Base-by-base conservation (phyloP, 2,329 filamentous ascomycete genomes). In the Penicillium polonicum region DNA sequence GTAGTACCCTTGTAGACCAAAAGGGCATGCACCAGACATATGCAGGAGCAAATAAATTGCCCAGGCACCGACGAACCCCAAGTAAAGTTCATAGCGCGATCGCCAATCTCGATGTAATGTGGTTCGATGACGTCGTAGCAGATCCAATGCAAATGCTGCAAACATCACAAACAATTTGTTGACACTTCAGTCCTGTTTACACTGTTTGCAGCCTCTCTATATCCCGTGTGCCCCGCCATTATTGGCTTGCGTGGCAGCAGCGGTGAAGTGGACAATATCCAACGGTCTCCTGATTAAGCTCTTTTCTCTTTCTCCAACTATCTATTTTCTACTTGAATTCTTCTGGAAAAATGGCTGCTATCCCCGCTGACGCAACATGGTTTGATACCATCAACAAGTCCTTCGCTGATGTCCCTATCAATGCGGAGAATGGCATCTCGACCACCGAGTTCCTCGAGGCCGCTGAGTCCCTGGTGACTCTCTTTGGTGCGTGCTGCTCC, bases 401-500 rank as follows among this genome's bases (percentile, higher is more conserved):
- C 69, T 99, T 96, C 80, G 82, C 83, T 63, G 85, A 93, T 68
- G 93, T 97, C 54, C 87, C 90, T 15, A 77, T 96, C 68, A 85
- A 91, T 69, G 81, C 83, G 61, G 87, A 86, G 77, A 88, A 91
- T 79, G 89, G 87, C 60, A 87, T 97, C 70, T 79, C 85, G 54
- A 97, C 94, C 46, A 85, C 84, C 57, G 86, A 95, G 74, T 99
- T 97, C 78, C 88, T 97, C 63, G 90, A 96, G 65, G 94, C 94
- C 57, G 85, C 91, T 52, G 92, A 97, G 83, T 87, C 90, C 56
- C 79, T 97, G 74, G 89, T 89, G 52, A 89, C 86, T 61, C 85
- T 99, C 61, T 97, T 97, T 72, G 91, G 91, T 94, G 76, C 29
- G 77, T 65, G 25, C 21, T 45, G 6, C 27, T 9, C 13, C 2